Base-by-base conservation (phyloP, 805 yeast genomes). In the Metschnikowia amazonensis region DNA sequence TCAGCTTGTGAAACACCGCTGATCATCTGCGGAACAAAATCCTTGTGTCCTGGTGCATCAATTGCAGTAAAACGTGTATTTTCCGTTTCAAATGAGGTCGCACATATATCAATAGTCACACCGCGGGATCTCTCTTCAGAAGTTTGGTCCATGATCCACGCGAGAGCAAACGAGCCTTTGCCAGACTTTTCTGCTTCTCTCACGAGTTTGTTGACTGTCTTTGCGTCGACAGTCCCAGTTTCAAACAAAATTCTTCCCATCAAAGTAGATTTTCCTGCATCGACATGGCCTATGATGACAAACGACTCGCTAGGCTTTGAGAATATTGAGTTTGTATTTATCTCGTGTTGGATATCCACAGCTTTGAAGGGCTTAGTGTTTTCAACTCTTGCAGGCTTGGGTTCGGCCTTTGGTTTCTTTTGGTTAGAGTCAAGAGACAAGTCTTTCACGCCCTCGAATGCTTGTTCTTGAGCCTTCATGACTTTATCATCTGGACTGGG, bases 401-500 rank as follows among this genome's bases (percentile, higher is more conserved):
- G 39, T 18, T 45, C 43, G 11, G 38, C 36, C 18, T 42, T 36
- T 35, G 35, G 43, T 33, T 44, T 49, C 36, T 48, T 48, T 36
- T 50, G 31, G 27, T 38, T 45, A 11, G 36, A 30, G 11, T 46
- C 42, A 8, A 70, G 54, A 25, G 58, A 57, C 45, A 71, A 57
- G 29, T 59, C 60, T 20, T 56, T 51, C 45, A 70, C 52, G 25
- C 56, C 62, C 30, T 67, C 72, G 43, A 70, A 69, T 1, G 75
- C 74, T 14, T 57, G 57, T 46, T 67, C 66, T 61, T 86, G 94
- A 0, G 89, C 88, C 33, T 67, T 63, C 42, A 77, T 58, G 2
- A 85, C 74, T 40, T 72, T 63, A 58, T 89, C 96, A 66, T 90
- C 97, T 4, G 97, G 97, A 54, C 95, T 85, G 13, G 89, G 89